Percentiles rank a stretch among this genome's conserved stretches.
Evolutionary conservation across 192 early-diverging fungal species (phyloP).

Genomic region (Backusella morwellensis): DNA sequence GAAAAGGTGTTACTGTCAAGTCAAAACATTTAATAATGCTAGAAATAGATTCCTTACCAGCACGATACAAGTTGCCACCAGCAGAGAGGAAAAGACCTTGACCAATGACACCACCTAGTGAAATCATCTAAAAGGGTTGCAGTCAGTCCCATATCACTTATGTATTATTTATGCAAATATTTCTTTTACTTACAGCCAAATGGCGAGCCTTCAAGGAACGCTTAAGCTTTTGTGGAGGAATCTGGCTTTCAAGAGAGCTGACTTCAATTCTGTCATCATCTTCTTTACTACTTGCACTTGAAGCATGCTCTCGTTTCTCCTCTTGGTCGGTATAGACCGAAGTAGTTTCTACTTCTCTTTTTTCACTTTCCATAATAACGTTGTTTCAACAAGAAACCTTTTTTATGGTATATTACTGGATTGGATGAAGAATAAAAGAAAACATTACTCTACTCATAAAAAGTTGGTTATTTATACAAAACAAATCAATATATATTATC

Average conservation of each 20-base stretch:
- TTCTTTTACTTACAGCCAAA: conserved; percentile 23
- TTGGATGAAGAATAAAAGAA: not conserved
- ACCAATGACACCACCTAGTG: conserved; percentile 32
- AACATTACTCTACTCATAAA: not conserved
- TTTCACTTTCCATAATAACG: not conserved
- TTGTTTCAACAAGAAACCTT: not conserved
- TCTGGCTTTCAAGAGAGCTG: conserved; percentile 13
- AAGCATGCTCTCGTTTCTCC: not conserved
- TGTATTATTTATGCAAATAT: not conserved
- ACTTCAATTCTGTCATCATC: not conserved
- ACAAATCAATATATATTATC: not conserved
- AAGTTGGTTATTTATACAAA: not conserved
- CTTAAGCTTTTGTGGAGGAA: conserved; percentile 6
- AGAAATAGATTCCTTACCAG: conserved; percentile 9
- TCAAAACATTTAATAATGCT: not conserved
- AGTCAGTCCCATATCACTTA: not conserved
- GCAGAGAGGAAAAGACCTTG: conserved; percentile 33
- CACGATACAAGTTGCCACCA: conserved; percentile 23
- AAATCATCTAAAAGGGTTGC: conserved; percentile 21
- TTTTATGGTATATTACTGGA: not conserved
- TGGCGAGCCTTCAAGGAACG: conserved; percentile 27
- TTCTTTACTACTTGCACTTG: not conserved
- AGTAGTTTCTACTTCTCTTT: conserved; percentile 1
- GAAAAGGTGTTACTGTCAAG: not conserved
- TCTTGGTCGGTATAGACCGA: not conserved